Percentiles rank a stretch among this genome's conserved stretches.
Conservation (phyloP, 306 rosid genomes). For the Vigna unguiculata region DNA sequence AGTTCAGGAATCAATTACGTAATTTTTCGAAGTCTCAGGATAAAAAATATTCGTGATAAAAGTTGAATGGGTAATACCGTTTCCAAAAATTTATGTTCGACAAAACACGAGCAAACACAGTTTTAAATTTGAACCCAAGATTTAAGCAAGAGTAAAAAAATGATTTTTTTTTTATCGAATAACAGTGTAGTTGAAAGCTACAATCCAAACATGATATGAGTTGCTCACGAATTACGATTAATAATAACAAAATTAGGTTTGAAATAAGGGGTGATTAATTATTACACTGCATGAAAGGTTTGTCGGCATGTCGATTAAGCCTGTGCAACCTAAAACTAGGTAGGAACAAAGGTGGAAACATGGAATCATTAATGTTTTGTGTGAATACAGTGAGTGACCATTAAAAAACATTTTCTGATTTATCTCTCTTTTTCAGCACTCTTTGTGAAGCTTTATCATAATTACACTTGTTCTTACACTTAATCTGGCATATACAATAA, state of each 20-base stretch:
- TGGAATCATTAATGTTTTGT: slow-evolving; percentile 46
- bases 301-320: slow-evolving; percentile 48
- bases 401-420: slow-evolving; percentile 29
- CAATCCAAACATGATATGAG: background rate
- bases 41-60: too few relatives aligned
- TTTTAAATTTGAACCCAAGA: background rate
- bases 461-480: slow-evolving; percentile 41
- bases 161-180: background rate
- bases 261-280: background rate
- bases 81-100: too few relatives aligned
- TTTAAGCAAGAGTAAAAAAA: background rate
- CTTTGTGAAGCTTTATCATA: slow-evolving; percentile 36
- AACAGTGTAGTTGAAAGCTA: background rate
- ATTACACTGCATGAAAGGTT: background rate
- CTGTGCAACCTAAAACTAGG: slow-evolving; percentile 28
- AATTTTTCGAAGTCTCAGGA: too few relatives aligned
- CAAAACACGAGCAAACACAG: background rate
- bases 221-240: background rate
- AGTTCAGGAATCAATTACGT: too few relatives aligned
- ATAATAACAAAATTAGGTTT: background rate
- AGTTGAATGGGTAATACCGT: background rate
- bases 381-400: slow-evolving; percentile 10
- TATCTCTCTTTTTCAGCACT: slow-evolving; percentile 38
- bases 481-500: slow-evolving; percentile 34
- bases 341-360: slow-evolving; percentile 37